Base-by-base conservation (phyloP, 2,329 filamentous ascomycete genomes). In the Xylaria sp. region DNA sequence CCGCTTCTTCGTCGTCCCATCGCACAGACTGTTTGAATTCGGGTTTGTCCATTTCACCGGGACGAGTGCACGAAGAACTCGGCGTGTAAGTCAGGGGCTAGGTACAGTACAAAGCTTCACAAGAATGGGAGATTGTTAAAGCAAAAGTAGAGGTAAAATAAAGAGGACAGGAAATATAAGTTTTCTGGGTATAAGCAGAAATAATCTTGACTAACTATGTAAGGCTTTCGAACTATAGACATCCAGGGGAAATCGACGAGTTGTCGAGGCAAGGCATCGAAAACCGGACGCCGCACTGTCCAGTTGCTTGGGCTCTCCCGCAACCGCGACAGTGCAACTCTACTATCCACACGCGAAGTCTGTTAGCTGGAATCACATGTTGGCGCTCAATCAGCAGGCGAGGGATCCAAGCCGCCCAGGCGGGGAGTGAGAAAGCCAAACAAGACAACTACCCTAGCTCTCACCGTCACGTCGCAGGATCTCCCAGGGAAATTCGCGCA, bases 1-100 rank as follows among this genome's bases (percentile, higher is more conserved):
- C 66, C 20, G 68, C 65, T 21, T 75, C 72, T 48, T 72, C 72
- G 38, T 74, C 72, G 13, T 68, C 57, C 72, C 73, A 75, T 52
- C 67, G 72, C 39, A 76, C 59, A 8, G 48, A 52, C 26, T 56
- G 54, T 48, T 70, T 70, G 20, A 60, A 29, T 24, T 66, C 60
- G 8, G 51, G 50, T 7, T 66, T 65, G 45, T 70, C 65, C 66
- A 68, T 69, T 49, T 52, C 26, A 37, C 24, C 29, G 13, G n/a
- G 38, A 20, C 48, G 37, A 21, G 34, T 39, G 38, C 17, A 49
- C 24, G 11, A 26, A 26, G 24, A 26, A 26, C 11, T 26, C 24
- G 26, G 24, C 16, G 40, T 45, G 20, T 43, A 47, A 52, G 42
- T 48, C 19, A 5, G 34, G n/a, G 24, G 20, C 44, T n/a, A n/a